Evolutionary conservation across 1,284 basidiomycete genomes (phyloP).

Genomic region (Fomitopsis betulina): DNA sequence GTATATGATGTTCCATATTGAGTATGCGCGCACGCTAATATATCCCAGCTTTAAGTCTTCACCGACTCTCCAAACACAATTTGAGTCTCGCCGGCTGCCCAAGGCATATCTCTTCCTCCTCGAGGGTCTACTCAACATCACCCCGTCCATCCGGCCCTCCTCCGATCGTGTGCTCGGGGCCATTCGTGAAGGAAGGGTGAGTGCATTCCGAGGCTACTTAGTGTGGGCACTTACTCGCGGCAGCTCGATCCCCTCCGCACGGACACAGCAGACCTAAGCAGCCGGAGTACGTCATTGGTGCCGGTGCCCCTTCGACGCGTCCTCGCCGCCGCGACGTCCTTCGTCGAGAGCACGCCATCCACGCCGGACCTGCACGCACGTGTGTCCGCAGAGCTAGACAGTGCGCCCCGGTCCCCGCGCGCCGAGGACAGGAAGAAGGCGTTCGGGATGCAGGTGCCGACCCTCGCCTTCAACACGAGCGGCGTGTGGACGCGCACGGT

Average conservation of each 20-base stretch:
- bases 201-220: conserved; percentile 10
- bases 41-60: conserved; percentile 55
- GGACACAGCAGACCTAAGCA: neutral
- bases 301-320: conserved; percentile 4
- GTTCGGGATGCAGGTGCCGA: neutral
- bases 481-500: conserved; percentile 5
- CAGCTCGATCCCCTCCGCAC: conserved; percentile 8
- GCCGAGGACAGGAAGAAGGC: neutral
- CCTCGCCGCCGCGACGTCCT: neutral
- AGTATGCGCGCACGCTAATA: neutral
- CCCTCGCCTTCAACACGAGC: neutral
- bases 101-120: conserved; percentile 66
- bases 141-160: conserved; percentile 58
- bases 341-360: neutral
- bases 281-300: conserved; percentile 3
- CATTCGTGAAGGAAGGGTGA: conserved; percentile 63
- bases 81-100: conserved; percentile 68
- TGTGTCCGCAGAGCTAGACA: conserved; percentile 4
- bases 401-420: neutral
- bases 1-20: conserved; percentile 30
- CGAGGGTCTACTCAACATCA: conserved; percentile 63
- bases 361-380: conserved; percentile 4
- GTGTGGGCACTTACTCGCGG: neutral
- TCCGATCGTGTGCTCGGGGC: conserved; percentile 66
- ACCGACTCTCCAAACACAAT: conserved; percentile 42